Percentiles rank a stretch among this genome's conserved stretches.
These are phyloP conservation scores for Phytophthora fragariae DNA, from an alignment of 352 stramenopile species.

Conservation along the genomic window DNA sequence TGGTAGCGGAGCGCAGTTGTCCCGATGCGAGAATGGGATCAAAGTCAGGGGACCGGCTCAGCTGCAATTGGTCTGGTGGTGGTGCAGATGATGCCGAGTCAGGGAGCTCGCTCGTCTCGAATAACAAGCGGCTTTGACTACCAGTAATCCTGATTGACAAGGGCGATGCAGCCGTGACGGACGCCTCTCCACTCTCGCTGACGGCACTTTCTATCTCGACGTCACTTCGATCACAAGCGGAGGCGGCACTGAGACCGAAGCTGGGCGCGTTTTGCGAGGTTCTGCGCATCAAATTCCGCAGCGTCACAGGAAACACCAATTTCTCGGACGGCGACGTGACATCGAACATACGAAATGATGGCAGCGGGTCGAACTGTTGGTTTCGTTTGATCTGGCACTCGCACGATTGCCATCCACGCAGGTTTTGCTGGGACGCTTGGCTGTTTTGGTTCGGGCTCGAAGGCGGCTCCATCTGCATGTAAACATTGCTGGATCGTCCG, in stretches of 20 bases:
- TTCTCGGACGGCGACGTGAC: slow-evolving; percentile 57
- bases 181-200: slow-evolving; percentile 10
- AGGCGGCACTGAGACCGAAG: slow-evolving; percentile 1
- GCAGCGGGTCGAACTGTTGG: slow-evolving; percentile 62
- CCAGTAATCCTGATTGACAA: slow-evolving; percentile 14
- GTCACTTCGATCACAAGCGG: slow-evolving; percentile 6
- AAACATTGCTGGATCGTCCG: slow-evolving; percentile 12
- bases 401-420: slow-evolving; percentile 45
- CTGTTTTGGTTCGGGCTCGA: slow-evolving; percentile 12
- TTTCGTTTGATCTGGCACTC: slow-evolving; percentile 56
- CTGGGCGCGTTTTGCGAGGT: slow-evolving; percentile 3
- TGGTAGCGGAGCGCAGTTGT: slow-evolving; percentile 31
- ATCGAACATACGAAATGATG: slow-evolving; percentile 82
- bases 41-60: slow-evolving; percentile 65
- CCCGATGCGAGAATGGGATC: slow-evolving; percentile 32
- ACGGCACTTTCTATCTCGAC: slow-evolving; percentile 6
- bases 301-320: slow-evolving; percentile 55
- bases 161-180: slow-evolving; percentile 1
- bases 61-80: slow-evolving; percentile 43
- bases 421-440: slow-evolving; percentile 13
- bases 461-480: background rate
- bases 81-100: slow-evolving; percentile 26
- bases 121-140: slow-evolving; percentile 24
- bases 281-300: slow-evolving; percentile 60
- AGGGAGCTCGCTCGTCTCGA: slow-evolving; percentile 33